Base-by-base conservation (phyloP, 495 filamentous ascomycete species). In the Aspergillus olivimuriae region DNA sequence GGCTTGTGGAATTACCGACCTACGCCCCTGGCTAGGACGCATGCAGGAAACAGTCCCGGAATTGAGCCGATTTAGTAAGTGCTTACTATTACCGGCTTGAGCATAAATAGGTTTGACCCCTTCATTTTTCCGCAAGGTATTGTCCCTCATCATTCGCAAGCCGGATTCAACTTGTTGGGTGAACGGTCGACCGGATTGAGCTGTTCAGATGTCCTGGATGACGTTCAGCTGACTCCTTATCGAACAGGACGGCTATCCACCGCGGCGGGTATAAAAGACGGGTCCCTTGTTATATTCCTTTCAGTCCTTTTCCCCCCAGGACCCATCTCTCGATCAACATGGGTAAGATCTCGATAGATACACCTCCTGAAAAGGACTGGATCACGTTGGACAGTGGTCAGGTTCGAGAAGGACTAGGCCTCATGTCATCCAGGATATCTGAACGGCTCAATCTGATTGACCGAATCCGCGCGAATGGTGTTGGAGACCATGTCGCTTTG, bases 401-500 rank as follows among this genome's bases (percentile, higher is more conserved):
- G 35, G 35, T 38, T 19, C 35, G 10, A 21, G 21, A 20, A 12
- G 17, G 35, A 38, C 35, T 38, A 19, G 35, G 35, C 35, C 35
- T 38, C 6, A 4, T 10, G 35, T 38, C 35, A 38, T 38, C 19
- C 18, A 38, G 35, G 35, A 18, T 15, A 10, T 38, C 44, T 23
- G 21, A 50, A 23, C 17, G 54, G 28, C 47, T 61, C 22, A 60
- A 54, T 19, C 48, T 51, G n/a, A 47, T 61, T 9, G 55, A 58
- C 41, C 21, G 32, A 3, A 18, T 83, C 5, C 74, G 79, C 4
- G 57, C 62, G 0, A 57, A 67, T 20, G 81, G 80, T 2, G 72
- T 84, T 53, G 72, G 66, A 46, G 63, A 66, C 23, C 68, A 77
- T 50, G 57, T 86, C 16, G 62, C 71, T 3, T 64, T 87, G 0